Percentiles rank a stretch among this genome's conserved stretches.
Conservation (phyloP, 1,139 yeast genomes). For the Suhomyces ambrosiae region DNA sequence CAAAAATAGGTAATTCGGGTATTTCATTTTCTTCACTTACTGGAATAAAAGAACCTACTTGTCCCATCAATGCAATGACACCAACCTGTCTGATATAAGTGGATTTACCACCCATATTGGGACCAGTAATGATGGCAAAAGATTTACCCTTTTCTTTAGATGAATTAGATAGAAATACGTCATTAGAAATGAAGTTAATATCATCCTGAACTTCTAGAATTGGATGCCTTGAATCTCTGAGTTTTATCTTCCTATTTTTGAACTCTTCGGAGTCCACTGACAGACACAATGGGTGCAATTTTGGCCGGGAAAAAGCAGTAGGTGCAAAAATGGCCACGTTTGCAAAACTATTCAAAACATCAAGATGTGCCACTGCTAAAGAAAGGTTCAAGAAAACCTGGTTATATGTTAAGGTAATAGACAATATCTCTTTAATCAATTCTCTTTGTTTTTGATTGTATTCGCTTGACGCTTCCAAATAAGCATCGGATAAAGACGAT, state of each 20-base stretch:
- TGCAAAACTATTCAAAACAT: conserved; percentile 84
- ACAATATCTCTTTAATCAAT: conserved; percentile 78
- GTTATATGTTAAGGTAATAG: conserved; percentile 77
- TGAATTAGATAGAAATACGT: conserved; percentile 53
- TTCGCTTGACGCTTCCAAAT: conserved; percentile 58
- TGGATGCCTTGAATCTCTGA: conserved; percentile 86
- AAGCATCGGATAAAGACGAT: conserved; percentile 60
- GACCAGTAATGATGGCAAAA: conserved; percentile 89
- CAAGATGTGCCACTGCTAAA: conserved; percentile 67
- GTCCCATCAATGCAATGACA: conserved; percentile 85
- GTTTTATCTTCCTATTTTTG: conserved; percentile 51
- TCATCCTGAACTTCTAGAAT: conserved; percentile 92
- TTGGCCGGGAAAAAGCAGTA: conserved; percentile 76
- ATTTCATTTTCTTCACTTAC: conserved; percentile 44
- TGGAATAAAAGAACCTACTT: conserved; percentile 91
- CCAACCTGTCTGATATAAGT: conserved; percentile 93
- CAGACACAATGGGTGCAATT: conserved; percentile 50
- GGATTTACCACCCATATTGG: conserved; percentile 98
- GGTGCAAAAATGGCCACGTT: conserved; percentile 85
- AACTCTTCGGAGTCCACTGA: conserved; percentile 29
- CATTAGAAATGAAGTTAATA: conserved; percentile 83
- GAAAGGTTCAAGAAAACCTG: conserved; percentile 74
- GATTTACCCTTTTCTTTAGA: conserved; percentile 48
- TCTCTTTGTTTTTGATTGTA: conserved; percentile 76
- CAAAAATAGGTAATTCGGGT: conserved; percentile 81